Evolutionary conservation across 495 filamentous ascomycete genomes (phyloP), one percentile per base, ranked within the genome.

Genomic region (Achaetomiella virescens): DNA sequence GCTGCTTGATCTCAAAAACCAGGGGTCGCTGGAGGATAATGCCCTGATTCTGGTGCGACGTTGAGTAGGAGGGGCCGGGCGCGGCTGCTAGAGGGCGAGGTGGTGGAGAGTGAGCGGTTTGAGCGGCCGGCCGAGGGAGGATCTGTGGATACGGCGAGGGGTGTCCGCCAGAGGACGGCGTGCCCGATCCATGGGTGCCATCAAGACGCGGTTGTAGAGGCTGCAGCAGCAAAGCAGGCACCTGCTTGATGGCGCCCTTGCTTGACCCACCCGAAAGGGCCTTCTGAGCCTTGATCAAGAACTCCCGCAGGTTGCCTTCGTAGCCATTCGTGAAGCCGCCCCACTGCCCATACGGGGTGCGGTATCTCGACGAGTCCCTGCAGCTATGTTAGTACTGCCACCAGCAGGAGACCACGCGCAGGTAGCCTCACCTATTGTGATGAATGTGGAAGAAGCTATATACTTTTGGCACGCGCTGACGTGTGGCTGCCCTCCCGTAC

Each of bases 281-380:
- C 22, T 70, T 66, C 27, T 70, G 72, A 11, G 73, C 66, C 41
- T 67, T 71, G 55, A 74, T 66, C 52, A 79, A 54, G 55, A 80
- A 76, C 6, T 71, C 72, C 29, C 71, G 63, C 6, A 78, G 61
- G 14, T 71, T 76, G 14, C 76, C 78, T 56, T 80, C 76, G 43
- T 81, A 82, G 5, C 78, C 78, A 52, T 82, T 81, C 12, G 76
- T 78, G 56, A 81, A 81, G 0, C 77, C 79, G 29, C 74, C 75
- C 65, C 70, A 73, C 11, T 61, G 65, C 24, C 72, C 71, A 57
- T 82, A 82, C 14, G 78, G 79, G 3, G 77, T 79, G 31, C 72
- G 71, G 59, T 82, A 76, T 25, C 67, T 69, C 0, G 69, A 67
- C n/a, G 72, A 63, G 57, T 77, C 72, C 61, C 76, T 78, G 48